Base-by-base conservation (phyloP, 148 eudicot genomes). In the Rhododendron ferrugineum region DNA sequence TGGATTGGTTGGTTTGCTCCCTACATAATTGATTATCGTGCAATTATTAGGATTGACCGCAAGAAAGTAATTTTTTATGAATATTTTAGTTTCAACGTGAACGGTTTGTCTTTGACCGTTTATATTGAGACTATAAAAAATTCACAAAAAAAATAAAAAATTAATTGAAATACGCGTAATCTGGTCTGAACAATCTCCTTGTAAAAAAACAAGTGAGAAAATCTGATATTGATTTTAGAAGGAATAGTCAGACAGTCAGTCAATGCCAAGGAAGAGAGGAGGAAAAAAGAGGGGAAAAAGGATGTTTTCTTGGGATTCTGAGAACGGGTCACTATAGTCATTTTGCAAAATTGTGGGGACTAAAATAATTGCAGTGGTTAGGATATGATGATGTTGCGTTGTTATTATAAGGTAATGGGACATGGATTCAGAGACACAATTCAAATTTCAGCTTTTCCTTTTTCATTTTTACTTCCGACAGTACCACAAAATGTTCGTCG, bases 321-420 rank as follows among this genome's bases (percentile, higher is more conserved):
- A 82, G 86, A 86, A 87, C 82, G 87, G 66, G 82, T 49, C 86
- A 30, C 87, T 86, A 82, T 84, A 42, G 23, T 37, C 15, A 68
- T 77, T 70, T 54, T 78, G 6, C 52, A 42, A 58, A 52, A 54
- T 82, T 70, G 75, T 30, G 37, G 91, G 90, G 89, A 87, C 92
- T 89, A 84, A 89, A 91, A 46, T 90, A 86, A 90, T 90, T 90
- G 90, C 87, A 87, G 90, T 88, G 83, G 90, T 82, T 88, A 82
- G 87, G 87, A 80, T 83, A 86, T 82, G 62, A 88, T 87, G 82
- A 85, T 87, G 82, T 52, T 66, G 64, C 56, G 78, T 75, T 26
- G 44, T 46, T 70, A 83, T 46, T 70, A 83, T 56, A 44, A 44
- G 46, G 74, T 60, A 40, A 72, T 13, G 26, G 20, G 70, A 84